These are phyloP conservation scores for Ophiostoma australiae DNA, from an alignment of 2,329 filamentous ascomycete genomes.

Conservation along the genomic window DNA sequence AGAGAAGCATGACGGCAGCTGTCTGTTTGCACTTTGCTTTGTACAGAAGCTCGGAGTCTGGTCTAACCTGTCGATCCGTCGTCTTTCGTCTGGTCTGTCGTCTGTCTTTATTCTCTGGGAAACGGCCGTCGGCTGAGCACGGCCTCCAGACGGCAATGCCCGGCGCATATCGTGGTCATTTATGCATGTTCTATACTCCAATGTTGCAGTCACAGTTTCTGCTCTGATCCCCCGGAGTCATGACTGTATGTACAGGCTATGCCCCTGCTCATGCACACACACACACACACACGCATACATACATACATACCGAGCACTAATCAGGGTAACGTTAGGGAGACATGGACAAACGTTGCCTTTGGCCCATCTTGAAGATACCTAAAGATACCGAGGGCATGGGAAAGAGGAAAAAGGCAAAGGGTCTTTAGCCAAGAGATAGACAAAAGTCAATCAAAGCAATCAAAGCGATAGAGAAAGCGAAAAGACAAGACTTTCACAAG, in stretches of 20 bases:
- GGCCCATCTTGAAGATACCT: background rate
- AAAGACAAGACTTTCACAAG: background rate
- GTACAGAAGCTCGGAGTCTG: background rate
- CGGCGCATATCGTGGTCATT: background rate
- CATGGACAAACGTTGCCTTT: constrained; percentile 2
- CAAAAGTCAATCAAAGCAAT: background rate
- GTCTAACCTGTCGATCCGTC: background rate
- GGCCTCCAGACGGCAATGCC: background rate
- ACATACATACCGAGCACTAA: background rate
- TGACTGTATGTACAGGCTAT: background rate
- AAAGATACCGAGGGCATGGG: background rate
- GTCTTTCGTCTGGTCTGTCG: constrained; percentile 2
- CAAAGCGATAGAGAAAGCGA: background rate
- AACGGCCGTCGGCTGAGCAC: background rate
- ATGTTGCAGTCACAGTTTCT: background rate
- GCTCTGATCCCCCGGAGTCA: background rate
- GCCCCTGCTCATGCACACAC: background rate
- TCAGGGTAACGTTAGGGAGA: background rate
- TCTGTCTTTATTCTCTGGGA: background rate
- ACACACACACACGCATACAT: background rate
- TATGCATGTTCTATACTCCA: background rate
- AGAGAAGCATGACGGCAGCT: background rate
- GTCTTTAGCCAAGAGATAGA: background rate
- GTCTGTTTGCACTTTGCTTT: background rate
- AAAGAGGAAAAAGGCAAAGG: constrained; percentile 8